Base-by-base conservation (phyloP, 331 rosid genomes). In the Rhamnella rubrinervis region DNA sequence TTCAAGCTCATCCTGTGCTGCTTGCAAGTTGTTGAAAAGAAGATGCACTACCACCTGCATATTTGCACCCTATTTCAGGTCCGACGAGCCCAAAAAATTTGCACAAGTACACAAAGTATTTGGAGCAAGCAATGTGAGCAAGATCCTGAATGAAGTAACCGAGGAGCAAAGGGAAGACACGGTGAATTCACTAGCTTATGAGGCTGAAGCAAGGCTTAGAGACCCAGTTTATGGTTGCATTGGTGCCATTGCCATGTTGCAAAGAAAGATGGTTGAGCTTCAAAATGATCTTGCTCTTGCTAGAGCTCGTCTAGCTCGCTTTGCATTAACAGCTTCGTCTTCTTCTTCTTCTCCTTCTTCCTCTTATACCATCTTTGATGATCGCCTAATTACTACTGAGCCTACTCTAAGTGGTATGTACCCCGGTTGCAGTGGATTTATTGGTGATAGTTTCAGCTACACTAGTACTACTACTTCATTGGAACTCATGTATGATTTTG, bases 151-250 rank as follows among this genome's bases (percentile, higher is more conserved):
- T 0, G 96, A 89, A 71, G 98, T 92, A 10, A 89, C 96, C 0
- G 91, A 84, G 67, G 91, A 90, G 51, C 96, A 86, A 18, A 75
- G 96, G 6, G 96, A 86, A 49, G 98, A 92, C 81, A 83, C 96
- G 0, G 98, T 84, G 62, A 92, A 86, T 75, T 92, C 96, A 16
- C 80, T 92, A 18, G 93, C 93, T 0, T 92, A 84, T 59, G 96
- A 92, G 76, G 98, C 96, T 0, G 96, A 92, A 50, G 96, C 84
- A 1, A 78, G 98, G 88, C 91, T 92, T 1, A 76, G 67, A 16
- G 96, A 92, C 75, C 98, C 96, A 0, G 98, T 92, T 64, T 89
- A 89, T 67, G 96, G 98, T 50, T 89, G 96, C 96, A 92, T 92
- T 77, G 98, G 98, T 4, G 85, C 93, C 80, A 89, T 92, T 52